Percentiles rank a stretch among this genome's conserved stretches.
These are phyloP conservation scores for Backusella westeae DNA, from an alignment of 192 early-diverging fungal genomes.

Conservation along the genomic window DNA sequence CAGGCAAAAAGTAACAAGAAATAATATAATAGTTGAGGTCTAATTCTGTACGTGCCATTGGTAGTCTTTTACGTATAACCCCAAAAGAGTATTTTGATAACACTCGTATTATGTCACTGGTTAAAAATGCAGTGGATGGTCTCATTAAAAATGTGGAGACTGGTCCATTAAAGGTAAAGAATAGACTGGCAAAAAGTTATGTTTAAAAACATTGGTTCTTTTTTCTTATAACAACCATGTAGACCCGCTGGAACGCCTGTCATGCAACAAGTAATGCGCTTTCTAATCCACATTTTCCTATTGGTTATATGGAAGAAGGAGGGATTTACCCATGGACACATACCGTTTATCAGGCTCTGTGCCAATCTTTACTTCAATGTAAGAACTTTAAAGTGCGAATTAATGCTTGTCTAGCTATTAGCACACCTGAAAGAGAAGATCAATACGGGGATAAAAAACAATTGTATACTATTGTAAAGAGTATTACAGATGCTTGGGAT, in stretches of 20 bases:
- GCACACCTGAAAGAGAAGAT: slow-evolving; percentile 30
- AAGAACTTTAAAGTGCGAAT: slow-evolving; percentile 84
- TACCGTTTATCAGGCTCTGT: slow-evolving; percentile 52
- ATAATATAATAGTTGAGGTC: slow-evolving; percentile 46
- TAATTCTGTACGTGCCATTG: slow-evolving; percentile 73
- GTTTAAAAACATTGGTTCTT: background rate
- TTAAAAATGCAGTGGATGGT: slow-evolving; percentile 43
- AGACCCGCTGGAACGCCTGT: slow-evolving; percentile 82
- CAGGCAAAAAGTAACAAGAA: background rate
- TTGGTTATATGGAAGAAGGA: slow-evolving; percentile 44
- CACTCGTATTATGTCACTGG: slow-evolving; percentile 39
- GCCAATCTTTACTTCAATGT: slow-evolving; percentile 46
- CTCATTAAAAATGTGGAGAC: slow-evolving; percentile 62
- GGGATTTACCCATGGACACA: slow-evolving; percentile 45
- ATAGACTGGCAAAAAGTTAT: background rate
- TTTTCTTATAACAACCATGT: background rate
- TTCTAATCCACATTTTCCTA: slow-evolving; percentile 48
- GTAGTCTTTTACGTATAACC: slow-evolving; percentile 57
- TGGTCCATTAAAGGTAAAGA: slow-evolving; percentile 59
- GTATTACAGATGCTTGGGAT: slow-evolving; percentile 27
- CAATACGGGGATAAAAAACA: slow-evolving; percentile 46
- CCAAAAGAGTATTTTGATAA: slow-evolving; percentile 44
- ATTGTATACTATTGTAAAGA: slow-evolving; percentile 32
- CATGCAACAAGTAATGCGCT: slow-evolving; percentile 68
- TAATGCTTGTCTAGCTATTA: slow-evolving; percentile 57